Evolutionary conservation across 176 grass and related monocot species (phyloP), one percentile per base, ranked within the genome.

Genomic region (Musa schizocarpa): DNA sequence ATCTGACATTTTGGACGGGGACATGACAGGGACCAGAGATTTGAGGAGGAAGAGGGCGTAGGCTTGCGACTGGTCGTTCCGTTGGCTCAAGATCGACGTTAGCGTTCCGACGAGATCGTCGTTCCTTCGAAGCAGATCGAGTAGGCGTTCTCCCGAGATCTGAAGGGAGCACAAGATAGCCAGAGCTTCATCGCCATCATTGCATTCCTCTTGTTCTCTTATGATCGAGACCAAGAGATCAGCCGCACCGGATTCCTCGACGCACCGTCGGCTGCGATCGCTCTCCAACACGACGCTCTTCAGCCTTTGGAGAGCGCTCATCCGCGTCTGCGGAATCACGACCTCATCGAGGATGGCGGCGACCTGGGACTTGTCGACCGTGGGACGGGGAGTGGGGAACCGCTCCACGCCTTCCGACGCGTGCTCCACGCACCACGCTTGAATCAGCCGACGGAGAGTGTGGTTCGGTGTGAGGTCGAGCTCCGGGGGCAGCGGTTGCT

Each of bases 381-480:
- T 87, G 12, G 82, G 76, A 63, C 87, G 88, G 2, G 83, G 90
- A 52, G 91, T 91, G 7, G 95, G 90, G 80, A 91, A 83, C 0
- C 86, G 73, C 80, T 98, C 90, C 83, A 91, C 82, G 66, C 63
- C 72, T 5, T 68, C 13, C 12, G 68, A 78, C 21, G 88, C 88
- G 81, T 97, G 83, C 6, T 74, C 68, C 3, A 81, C 82, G 85
- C 84, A 99, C 96, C 96, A 99, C 0, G 84, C 72, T 68, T 95
- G 96, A 76, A 95, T 99, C 65, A 99, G 84, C 3, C 96, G 84
- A 2, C 86, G 91, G 26, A 99, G 84, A 54, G 88, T 99, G 86
- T 99, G 91, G 91, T 99, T 99, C 0, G 96, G 96, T 14, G 85
- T 99, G 62, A 92, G 87, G 65, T 89, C 85, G 50, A 83, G 76